Evolutionary conservation across 129 eudicot genomes (phyloP).

Genomic region (Tagetes erecta): DNA sequence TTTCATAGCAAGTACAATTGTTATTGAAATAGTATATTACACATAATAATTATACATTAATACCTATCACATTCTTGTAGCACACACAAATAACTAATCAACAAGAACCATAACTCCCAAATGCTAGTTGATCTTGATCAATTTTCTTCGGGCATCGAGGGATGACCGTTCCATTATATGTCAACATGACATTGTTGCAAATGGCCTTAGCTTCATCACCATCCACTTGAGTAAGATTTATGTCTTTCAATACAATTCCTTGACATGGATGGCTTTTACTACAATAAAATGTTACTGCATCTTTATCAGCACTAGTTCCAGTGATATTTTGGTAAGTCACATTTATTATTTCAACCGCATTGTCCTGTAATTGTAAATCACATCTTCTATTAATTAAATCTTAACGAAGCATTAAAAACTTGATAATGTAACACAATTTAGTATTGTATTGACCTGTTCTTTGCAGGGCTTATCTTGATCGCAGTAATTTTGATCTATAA

Average conservation of each 20-base stretch:
- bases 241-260: constrained; percentile 55
- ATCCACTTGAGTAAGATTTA: constrained; percentile 32
- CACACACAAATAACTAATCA: background rate
- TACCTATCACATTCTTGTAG: background rate
- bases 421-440: background rate
- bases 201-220: constrained; percentile 43
- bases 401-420: background rate
- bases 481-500: constrained; percentile 82
- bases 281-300: constrained; percentile 62
- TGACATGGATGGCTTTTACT: constrained; percentile 65
- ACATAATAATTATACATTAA: background rate
- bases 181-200: constrained; percentile 57
- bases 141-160: constrained; percentile 48
- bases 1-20: background rate
- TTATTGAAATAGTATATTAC: background rate
- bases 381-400: background rate
- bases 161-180: constrained; percentile 32
- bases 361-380: constrained; percentile 51
- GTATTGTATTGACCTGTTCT: constrained; percentile 44
- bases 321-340: constrained; percentile 64
- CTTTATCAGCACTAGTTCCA: constrained; percentile 62
- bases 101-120: background rate
- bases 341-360: constrained; percentile 71
- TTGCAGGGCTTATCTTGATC: constrained; percentile 63
- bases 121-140: constrained; percentile 19